Evolutionary conservation across 305 asterid species (phyloP).

Genomic region (Plantago lanceolata): DNA sequence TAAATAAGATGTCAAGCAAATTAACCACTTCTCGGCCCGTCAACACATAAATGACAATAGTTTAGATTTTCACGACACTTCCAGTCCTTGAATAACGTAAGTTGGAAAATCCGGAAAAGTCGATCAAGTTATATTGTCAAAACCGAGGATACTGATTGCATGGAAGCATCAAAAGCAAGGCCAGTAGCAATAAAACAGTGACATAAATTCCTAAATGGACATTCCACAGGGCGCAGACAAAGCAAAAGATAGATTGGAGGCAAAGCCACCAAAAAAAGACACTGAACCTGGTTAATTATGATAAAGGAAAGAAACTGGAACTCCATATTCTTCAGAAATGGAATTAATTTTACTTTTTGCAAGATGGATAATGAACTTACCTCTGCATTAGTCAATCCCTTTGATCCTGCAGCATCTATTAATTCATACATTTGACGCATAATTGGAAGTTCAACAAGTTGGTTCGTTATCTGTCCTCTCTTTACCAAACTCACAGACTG

Average conservation of each 20-base stretch:
- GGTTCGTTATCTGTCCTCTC: slow-evolving; percentile 71
- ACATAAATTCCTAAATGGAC: not conserved
- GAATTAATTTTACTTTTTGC: slow-evolving; percentile 8
- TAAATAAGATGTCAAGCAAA: slow-evolving; percentile 19
- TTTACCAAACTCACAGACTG: slow-evolving; percentile 41
- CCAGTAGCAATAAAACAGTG: too few relatives aligned
- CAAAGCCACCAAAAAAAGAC: slow-evolving; percentile 14
- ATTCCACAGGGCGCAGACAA: not conserved
- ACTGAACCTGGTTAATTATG: slow-evolving; percentile 12
- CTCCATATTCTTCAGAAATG: slow-evolving; percentile 11
- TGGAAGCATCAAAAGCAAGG: too few relatives aligned
- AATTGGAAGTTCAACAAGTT: slow-evolving; percentile 76
- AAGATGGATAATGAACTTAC: slow-evolving; percentile 36
- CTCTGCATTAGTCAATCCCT: slow-evolving; percentile 71
- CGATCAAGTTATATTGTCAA: not conserved
- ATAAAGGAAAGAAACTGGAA: slow-evolving; percentile 12
- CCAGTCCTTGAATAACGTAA: slow-evolving; percentile 8
- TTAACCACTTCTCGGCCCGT: slow-evolving; percentile 10
- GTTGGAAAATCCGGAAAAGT: slow-evolving; percentile 14
- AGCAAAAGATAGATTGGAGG: slow-evolving; percentile 11
- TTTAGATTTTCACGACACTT: slow-evolving; percentile 16
- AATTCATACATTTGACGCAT: slow-evolving; percentile 83
- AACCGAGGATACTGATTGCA: too few relatives aligned
- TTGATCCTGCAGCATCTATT: too few relatives aligned
- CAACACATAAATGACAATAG: slow-evolving; percentile 11